These are phyloP conservation scores for Exophiala sideris DNA, from an alignment of 2,329 filamentous ascomycete species.

Conservation along the genomic window DNA sequence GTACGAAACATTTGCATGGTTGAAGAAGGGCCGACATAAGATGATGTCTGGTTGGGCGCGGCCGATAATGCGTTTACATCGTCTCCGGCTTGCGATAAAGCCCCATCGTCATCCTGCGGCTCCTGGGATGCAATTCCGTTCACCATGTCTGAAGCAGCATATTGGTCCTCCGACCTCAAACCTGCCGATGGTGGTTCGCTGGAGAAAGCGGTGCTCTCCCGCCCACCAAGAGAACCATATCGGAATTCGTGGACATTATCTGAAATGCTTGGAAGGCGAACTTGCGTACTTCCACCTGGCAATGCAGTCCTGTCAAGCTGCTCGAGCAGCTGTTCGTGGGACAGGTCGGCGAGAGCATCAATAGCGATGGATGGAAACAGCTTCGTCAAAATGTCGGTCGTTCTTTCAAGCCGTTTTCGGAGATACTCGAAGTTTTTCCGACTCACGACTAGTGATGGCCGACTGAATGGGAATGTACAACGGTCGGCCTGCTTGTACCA, in stretches of 20 bases:
- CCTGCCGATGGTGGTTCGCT: too few species aligned
- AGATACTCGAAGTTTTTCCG: conserved; percentile 16
- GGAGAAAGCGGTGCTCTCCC: too few species aligned
- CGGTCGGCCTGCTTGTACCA: conserved; percentile 15
- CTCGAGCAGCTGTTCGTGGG: conserved; percentile 9
- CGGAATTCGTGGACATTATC: too few species aligned
- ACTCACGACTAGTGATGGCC: conserved; percentile 11
- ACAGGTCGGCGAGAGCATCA: conserved; percentile 5
- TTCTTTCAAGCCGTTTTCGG: conserved; percentile 10
- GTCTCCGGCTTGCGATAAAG: conserved; percentile 6
- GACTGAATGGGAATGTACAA: conserved; percentile 10
- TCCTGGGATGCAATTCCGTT: too few species aligned
- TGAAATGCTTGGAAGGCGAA: neutral
- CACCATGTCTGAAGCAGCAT: too few species aligned
- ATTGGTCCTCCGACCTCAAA: too few species aligned
- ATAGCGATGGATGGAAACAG: conserved; percentile 7
- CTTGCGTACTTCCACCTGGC: neutral
- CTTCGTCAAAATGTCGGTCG: conserved; percentile 9
- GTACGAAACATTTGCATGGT: conserved; percentile 17
- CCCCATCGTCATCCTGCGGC: neutral
- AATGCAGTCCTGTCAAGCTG: neutral
- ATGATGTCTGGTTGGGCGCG: conserved; percentile 6
- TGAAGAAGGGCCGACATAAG: conserved; percentile 14
- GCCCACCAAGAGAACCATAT: too few species aligned
- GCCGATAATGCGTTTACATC: conserved; percentile 14